Base-by-base conservation (phyloP, 2,329 filamentous ascomycete genomes). In the Parafenestella ontariensis region DNA sequence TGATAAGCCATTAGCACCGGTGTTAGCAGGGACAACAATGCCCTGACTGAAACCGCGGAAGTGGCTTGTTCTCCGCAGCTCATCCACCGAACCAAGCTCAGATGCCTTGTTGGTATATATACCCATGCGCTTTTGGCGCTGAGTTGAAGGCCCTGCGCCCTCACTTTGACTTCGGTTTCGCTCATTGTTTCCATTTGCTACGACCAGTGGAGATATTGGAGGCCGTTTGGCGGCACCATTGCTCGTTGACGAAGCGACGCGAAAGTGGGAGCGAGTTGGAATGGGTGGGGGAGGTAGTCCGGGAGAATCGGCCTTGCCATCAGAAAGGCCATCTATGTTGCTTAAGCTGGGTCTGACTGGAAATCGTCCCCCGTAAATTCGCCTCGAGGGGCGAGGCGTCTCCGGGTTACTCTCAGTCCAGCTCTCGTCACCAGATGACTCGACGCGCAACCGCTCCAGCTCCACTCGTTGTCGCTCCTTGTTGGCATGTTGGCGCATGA, bases 221-320 rank as follows among this genome's bases (percentile, higher is more conserved):
- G 92, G 90, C 52, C 89, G 83, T 51, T 90, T 86, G 41, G 87
- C 79, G 5, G 84, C 78, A 2, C 83, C 64, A 79, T 63, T 89
- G 49, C 61, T 69, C 59, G 90, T 87, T 62, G 89, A 87, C 2
- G 89, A 91, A 3, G 89, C 78, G 1, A 87, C 87, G 26, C 93
- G 87, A 63, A 91, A 91, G 72, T 96, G 92, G 3, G 92, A 95
- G 56, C 89, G 85, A 4, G 85, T 85, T 0, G 92, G 92, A 55
- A 96, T 90, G 0, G 90, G 90, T 2, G 93, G 91, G 24, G 89
- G 83, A 31, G 68, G 76, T 8, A 61, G 31, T 3, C 61, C 59
- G 6, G 65, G 65, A 13, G 65, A 68, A 10, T 67, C 65, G 29
- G 56, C 57, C 39, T 59, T 65, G 31, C 84, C 78, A 15, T 88